Conservation (phyloP, 1,284 basidiomycete species). For the Leccinum pachyderme region DNA sequence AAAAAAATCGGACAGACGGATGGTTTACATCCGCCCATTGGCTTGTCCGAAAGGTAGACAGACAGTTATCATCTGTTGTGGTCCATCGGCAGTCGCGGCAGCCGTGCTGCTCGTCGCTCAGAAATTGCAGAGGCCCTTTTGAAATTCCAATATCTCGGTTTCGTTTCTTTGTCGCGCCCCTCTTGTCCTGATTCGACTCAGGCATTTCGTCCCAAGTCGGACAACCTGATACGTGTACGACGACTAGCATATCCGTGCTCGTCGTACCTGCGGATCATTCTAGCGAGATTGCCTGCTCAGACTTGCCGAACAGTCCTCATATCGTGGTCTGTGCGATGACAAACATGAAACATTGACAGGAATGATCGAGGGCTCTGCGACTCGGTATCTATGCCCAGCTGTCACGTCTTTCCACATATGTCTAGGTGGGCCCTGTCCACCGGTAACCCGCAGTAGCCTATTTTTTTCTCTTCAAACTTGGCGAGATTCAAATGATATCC, state of each 20-base stretch:
- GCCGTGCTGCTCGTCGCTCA: conserved; percentile 19
- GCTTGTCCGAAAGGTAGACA: conserved; percentile 17
- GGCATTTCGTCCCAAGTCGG: background rate
- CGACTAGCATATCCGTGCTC: background rate
- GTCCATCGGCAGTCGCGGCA: conserved; percentile 28
- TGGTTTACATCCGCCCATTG: conserved; percentile 33
- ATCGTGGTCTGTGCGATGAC: conserved; percentile 22
- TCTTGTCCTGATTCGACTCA: conserved; percentile 3
- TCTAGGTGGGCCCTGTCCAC: conserved; percentile 22
- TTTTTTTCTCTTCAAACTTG: conserved; percentile 15
- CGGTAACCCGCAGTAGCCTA: conserved; percentile 33
- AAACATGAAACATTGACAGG: conserved; percentile 36
- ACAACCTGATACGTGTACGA: background rate
- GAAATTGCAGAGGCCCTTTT: conserved; percentile 29
- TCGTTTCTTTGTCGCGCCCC: conserved; percentile 13
- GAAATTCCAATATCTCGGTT: conserved; percentile 25
- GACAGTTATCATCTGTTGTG: conserved; percentile 20
- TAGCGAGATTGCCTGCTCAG: background rate
- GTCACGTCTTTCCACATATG: conserved; percentile 31
- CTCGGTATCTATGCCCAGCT: conserved; percentile 24
- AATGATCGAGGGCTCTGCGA: conserved; percentile 30
- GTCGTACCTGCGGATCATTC: conserved; percentile 5
- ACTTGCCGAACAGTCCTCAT: background rate
- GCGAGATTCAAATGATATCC: conserved; percentile 1
- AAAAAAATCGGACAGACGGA: conserved; percentile 8